Evolutionary conservation across 352 stramenopile genomes (phyloP).

Genomic region (Phytophthora pistaciae): DNA sequence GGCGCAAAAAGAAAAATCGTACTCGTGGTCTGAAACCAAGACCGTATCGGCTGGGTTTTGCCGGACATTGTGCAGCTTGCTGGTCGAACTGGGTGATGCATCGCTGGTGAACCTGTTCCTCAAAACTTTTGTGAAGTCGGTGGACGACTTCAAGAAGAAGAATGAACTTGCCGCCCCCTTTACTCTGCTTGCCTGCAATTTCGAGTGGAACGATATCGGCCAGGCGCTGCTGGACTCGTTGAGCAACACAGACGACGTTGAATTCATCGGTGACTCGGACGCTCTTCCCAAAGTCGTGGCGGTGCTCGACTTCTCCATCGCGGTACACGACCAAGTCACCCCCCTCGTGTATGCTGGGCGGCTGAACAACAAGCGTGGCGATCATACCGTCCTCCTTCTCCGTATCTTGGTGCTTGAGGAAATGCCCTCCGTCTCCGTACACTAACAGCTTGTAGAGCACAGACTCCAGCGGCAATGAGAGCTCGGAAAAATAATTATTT

Average conservation of each 20-base stretch:
- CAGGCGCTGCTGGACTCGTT: not conserved
- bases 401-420: constrained; percentile 50
- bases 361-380: constrained; percentile 45
- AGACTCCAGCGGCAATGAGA: constrained; percentile 14
- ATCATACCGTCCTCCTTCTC: constrained; percentile 60
- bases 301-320: not conserved
- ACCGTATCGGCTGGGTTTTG: not conserved
- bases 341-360: constrained; percentile 23
- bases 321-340: constrained; percentile 17
- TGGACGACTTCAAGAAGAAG: not conserved
- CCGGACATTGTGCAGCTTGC: not conserved
- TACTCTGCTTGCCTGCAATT: not conserved
- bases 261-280: not conserved
- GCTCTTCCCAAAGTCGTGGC: constrained; percentile 14
- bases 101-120: not conserved
- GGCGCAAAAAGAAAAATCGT: not conserved
- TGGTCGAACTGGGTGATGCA: not conserved
- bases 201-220: not conserved
- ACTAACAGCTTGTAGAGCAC: constrained; percentile 51
- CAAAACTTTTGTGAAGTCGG: not conserved
- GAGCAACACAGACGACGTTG: not conserved
- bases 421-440: constrained; percentile 48
- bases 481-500: no score
- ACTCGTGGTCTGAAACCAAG: not conserved
- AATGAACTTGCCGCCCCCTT: not conserved